phyloP scores from a whole-genome alignment of 441 rosid genomes.

The Corymbia citriodora region DNA sequence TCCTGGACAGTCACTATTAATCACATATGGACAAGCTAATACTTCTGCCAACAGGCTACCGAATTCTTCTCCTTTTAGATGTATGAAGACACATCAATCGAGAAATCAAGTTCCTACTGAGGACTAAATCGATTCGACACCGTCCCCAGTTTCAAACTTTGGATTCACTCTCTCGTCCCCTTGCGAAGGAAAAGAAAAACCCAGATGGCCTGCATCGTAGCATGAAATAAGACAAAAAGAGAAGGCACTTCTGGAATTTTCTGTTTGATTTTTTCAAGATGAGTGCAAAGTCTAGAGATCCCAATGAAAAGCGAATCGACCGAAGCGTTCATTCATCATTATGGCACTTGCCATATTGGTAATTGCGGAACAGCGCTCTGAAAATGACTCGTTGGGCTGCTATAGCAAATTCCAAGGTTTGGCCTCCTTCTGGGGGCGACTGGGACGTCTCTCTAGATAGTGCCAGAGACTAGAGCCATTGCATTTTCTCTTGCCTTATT shows the following conservation, averaged over 20 bases:
- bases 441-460: background rate
- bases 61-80: background rate
- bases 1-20: background rate
- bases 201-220: background rate
- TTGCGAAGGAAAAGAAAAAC: background rate
- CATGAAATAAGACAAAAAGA: background rate
- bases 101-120: background rate
- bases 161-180: background rate
- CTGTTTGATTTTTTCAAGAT: background rate
- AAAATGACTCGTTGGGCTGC: background rate
- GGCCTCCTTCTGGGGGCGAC: background rate
- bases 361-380: background rate
- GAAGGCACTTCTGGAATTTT: background rate
- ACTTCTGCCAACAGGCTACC: background rate
- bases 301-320: background rate
- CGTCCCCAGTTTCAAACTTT: background rate
- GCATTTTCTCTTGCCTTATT: background rate
- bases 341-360: background rate
- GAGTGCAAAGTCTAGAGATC: background rate
- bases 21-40: background rate
- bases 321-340: background rate
- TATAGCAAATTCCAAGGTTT: background rate
- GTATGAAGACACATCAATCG: background rate
- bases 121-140: background rate
- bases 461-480: background rate